phyloP scores from a whole-genome alignment of 495 filamentous ascomycete species.

The Aspergillus cavernicola region DNA sequence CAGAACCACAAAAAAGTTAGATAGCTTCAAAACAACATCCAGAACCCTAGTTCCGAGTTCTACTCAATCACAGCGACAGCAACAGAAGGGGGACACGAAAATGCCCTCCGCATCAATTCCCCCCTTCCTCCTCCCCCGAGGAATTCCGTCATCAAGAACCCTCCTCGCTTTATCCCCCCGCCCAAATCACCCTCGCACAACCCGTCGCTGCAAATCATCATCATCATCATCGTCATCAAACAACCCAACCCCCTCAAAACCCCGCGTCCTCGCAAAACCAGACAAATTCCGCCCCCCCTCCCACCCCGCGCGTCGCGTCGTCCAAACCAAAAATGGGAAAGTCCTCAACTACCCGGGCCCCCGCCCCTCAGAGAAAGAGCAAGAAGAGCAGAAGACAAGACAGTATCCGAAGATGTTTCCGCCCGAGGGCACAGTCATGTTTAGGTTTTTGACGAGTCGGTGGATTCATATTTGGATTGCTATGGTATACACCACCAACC shows the following conservation, averaged over 20 bases:
- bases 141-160: constrained; percentile 29
- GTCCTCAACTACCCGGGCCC: constrained; percentile 65
- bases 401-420: constrained; percentile 82
- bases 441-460: constrained; percentile 69
- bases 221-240: constrained; percentile 17
- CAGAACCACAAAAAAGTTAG: background rate
- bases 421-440: constrained; percentile 66
- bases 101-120: constrained; percentile 34
- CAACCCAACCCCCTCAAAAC: constrained; percentile 32
- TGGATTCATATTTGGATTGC: constrained; percentile 75
- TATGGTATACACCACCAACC: constrained; percentile 50
- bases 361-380: constrained; percentile 53
- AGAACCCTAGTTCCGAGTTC: too few species aligned
- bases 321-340: constrained; percentile 28
- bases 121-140: constrained; percentile 41
- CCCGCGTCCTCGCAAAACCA: constrained; percentile 69
- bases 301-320: constrained; percentile 60
- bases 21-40: background rate
- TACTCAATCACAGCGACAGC: background rate
- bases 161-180: constrained; percentile 23
- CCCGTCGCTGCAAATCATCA: constrained; percentile 21
- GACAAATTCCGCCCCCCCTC: constrained; percentile 83
- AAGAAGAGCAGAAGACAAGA: constrained; percentile 55
- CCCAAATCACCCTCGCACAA: constrained; percentile 8
- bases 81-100: too few species aligned